phyloP scores from a whole-genome alignment of 75 land plant genomes.

The Pinus taeda region DNA sequence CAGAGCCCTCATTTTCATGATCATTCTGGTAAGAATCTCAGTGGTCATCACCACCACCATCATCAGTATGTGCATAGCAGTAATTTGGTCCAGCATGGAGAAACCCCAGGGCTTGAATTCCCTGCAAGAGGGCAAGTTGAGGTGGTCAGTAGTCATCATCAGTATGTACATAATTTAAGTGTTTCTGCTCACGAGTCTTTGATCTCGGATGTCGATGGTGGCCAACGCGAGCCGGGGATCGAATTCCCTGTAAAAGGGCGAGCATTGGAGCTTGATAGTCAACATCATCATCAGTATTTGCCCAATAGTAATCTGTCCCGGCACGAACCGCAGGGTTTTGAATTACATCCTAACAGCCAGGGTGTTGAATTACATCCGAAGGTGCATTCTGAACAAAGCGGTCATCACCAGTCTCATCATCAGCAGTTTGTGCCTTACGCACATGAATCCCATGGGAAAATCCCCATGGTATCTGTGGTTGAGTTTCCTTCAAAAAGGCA shows the following conservation, averaged over 20 bases:
- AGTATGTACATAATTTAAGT: neutral
- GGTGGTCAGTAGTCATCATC: neutral
- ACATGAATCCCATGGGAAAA: neutral
- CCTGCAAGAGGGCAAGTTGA: neutral
- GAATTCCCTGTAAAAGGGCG: too few relatives aligned
- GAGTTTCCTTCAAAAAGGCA: slow-evolving; percentile 3
- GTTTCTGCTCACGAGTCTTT: too few relatives aligned
- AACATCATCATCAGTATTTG: neutral
- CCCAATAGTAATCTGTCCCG: neutral
- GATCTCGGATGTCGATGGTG: too few relatives aligned
- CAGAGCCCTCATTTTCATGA: neutral
- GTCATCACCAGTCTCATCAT: neutral
- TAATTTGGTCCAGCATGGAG: slow-evolving; percentile 7
- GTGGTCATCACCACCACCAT: neutral
- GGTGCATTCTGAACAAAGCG: neutral
- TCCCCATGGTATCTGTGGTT: neutral
- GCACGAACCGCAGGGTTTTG: neutral
- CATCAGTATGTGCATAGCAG: slow-evolving; percentile 4
- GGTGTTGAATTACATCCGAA: neutral
- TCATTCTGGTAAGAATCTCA: neutral
- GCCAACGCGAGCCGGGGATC: too few relatives aligned
- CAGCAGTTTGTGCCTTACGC: neutral
- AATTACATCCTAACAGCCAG: neutral
- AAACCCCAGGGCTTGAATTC: neutral
- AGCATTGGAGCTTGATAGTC: too few relatives aligned